A percentile compares a stretch with the other conserved stretches of the same genome.
Conservation (phyloP, 192 early-diverging fungal genomes). For the Coemansia sp. region DNA sequence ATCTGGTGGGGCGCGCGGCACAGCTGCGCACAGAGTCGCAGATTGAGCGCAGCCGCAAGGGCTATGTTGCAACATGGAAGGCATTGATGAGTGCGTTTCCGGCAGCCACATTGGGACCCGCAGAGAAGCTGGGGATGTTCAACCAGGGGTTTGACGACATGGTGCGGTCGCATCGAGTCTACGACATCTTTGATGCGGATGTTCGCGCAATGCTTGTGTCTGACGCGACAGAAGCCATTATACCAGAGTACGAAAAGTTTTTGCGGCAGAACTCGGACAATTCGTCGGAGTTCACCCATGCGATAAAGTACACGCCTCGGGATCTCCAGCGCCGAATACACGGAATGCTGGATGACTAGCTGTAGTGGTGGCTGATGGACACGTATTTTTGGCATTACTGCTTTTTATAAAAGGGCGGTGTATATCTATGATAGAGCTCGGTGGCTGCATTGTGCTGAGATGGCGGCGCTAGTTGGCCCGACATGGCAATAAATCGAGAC, state of each 20-base stretch:
- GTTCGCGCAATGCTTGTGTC: slow-evolving; percentile 43
- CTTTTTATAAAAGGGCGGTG: too few species aligned
- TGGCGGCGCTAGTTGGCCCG: too few species aligned
- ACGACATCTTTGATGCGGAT: slow-evolving; percentile 45
- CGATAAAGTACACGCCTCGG: slow-evolving; percentile 48
- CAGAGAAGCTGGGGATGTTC: slow-evolving; percentile 48
- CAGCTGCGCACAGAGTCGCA: slow-evolving; percentile 37
- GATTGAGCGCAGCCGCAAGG: slow-evolving; percentile 50
- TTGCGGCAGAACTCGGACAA: slow-evolving; percentile 48
- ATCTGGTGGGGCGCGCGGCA: slow-evolving; percentile 45
- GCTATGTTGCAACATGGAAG: slow-evolving; percentile 48
- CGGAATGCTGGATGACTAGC: slow-evolving; percentile 44
- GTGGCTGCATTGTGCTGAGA: too few species aligned
- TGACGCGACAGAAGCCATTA: slow-evolving; percentile 38
- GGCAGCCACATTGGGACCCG: slow-evolving; percentile 36
- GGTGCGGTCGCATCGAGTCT: slow-evolving; percentile 44
- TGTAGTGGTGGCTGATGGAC: too few species aligned
- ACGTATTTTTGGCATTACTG: too few species aligned
- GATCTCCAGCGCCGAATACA: slow-evolving; percentile 44
- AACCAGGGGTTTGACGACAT: slow-evolving; percentile 51
- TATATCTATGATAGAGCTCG: too few species aligned
- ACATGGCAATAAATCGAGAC: too few species aligned
- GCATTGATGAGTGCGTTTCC: slow-evolving; percentile 50
- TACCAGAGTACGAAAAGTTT: slow-evolving; percentile 46
- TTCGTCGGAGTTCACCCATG: slow-evolving; percentile 42